phyloP scores from a whole-genome alignment of 108 stramenopile genomes.

The Discostella stelligeroides region DNA sequence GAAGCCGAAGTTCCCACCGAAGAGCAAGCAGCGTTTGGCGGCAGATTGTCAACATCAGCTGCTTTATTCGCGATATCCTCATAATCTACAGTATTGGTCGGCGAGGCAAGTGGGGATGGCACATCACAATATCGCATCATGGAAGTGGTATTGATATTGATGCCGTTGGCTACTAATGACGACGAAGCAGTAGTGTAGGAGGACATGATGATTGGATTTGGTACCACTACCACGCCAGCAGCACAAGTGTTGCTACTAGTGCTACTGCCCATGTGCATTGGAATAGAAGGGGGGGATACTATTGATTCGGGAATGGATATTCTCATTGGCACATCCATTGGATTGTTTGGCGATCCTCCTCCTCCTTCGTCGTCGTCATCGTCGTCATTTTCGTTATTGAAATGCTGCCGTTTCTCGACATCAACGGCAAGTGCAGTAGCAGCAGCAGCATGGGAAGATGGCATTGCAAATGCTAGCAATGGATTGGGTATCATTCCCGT shows the following conservation, averaged over 20 bases:
- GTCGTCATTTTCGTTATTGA: neutral
- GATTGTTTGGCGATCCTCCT: neutral
- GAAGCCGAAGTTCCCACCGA: slow-evolving; percentile 9
- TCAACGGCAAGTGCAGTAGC: neutral
- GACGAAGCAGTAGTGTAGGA: no score
- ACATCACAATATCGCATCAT: neutral
- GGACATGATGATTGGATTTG: slow-evolving; percentile 3
- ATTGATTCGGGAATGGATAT: neutral
- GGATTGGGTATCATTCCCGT: slow-evolving; percentile 3
- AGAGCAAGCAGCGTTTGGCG: no score
- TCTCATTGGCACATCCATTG: neutral
- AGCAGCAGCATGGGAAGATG: neutral
- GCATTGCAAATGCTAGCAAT: neutral
- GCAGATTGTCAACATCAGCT: neutral
- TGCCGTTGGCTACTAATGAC: neutral
- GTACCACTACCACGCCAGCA: neutral
- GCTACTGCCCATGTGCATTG: neutral
- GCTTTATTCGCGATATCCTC: no score
- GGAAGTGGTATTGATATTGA: neutral
- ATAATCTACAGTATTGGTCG: neutral
- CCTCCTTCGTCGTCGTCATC: neutral
- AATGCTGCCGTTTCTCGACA: neutral
- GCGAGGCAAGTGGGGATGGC: neutral
- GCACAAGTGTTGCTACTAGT: no score
- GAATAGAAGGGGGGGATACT: neutral